Conservation (phyloP, 345 rosid genomes). For the Alliaria petiolata region DNA sequence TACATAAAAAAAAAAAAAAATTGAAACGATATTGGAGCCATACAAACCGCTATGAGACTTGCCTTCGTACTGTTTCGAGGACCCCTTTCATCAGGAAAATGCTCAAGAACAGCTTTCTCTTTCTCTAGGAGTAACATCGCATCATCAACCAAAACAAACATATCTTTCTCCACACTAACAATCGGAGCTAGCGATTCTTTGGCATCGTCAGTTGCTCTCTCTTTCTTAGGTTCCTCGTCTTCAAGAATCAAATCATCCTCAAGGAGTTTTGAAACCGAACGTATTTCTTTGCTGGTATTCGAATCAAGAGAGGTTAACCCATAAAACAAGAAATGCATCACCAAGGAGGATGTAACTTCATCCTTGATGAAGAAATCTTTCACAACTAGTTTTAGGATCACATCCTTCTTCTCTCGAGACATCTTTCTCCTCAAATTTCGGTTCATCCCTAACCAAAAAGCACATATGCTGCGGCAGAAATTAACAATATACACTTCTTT, state of each 20-base stretch:
- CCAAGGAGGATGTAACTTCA: conserved; percentile 85
- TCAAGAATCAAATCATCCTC: conserved; percentile 90
- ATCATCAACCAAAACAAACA: conserved; percentile 79
- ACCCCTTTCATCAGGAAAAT: conserved; percentile 65
- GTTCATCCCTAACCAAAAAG: conserved; percentile 83
- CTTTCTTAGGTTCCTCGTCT: conserved; percentile 62
- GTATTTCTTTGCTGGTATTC: not conserved
- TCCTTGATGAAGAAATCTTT: conserved; percentile 80
- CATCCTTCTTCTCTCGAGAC: conserved; percentile 83
- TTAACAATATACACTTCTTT: not conserved
- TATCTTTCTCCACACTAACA: conserved; percentile 62
- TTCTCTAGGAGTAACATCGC: conserved; percentile 60
- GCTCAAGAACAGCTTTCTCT: conserved; percentile 86
- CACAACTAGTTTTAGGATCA: conserved; percentile 74
- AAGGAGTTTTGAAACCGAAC: conserved; percentile 36
- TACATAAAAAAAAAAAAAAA: not conserved
- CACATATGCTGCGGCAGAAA: conserved; percentile 58
- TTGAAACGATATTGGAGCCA: not conserved
- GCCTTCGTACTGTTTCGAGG: conserved; percentile 82
- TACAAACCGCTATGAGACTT: conserved; percentile 9
- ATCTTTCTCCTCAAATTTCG: conserved; percentile 57
- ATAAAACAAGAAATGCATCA: conserved; percentile 87
- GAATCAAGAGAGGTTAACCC: conserved; percentile 46
- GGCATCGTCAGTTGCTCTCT: conserved; percentile 46
- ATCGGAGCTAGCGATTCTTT: conserved; percentile 74